phyloP scores from a whole-genome alignment of 1,284 basidiomycete species.

The Tylopilus orsonianus region DNA sequence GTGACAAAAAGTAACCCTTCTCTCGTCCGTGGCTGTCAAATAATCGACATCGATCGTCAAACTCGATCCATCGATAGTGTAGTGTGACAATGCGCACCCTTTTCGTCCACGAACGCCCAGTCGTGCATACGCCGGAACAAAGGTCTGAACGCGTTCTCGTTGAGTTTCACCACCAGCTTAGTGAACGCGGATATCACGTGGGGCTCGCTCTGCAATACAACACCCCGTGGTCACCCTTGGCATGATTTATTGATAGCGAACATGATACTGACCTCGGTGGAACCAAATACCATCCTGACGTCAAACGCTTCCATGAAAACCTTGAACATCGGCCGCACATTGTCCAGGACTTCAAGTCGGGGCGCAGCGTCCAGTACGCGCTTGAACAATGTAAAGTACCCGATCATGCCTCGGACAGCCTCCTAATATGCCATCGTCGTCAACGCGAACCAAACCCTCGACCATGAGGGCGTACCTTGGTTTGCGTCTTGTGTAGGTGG shows the following conservation, averaged over 20 bases:
- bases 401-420: slow-evolving; percentile 37
- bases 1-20: slow-evolving; percentile 71
- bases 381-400: slow-evolving; percentile 71
- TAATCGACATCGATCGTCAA: background rate
- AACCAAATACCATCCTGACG: slow-evolving; percentile 38
- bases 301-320: slow-evolving; percentile 84
- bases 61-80: background rate
- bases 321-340: slow-evolving; percentile 76
- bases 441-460: too few relatives aligned
- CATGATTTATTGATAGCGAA: background rate
- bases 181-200: slow-evolving; percentile 74
- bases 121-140: slow-evolving; percentile 92
- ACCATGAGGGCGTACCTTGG: slow-evolving; percentile 37
- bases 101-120: slow-evolving; percentile 81
- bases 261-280: slow-evolving; percentile 35
- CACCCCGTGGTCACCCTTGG: background rate
- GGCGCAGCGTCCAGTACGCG: slow-evolving; percentile 65
- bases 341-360: slow-evolving; percentile 63
- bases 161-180: slow-evolving; percentile 90
- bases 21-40: slow-evolving; percentile 38
- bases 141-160: slow-evolving; percentile 91
- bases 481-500: slow-evolving; percentile 31
- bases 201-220: slow-evolving; percentile 46
- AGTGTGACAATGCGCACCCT: slow-evolving; percentile 45
- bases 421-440: slow-evolving; percentile 19